Base-by-base conservation (phyloP, 192 early-diverging fungal species). In the Entophlyctis helioformis region DNA sequence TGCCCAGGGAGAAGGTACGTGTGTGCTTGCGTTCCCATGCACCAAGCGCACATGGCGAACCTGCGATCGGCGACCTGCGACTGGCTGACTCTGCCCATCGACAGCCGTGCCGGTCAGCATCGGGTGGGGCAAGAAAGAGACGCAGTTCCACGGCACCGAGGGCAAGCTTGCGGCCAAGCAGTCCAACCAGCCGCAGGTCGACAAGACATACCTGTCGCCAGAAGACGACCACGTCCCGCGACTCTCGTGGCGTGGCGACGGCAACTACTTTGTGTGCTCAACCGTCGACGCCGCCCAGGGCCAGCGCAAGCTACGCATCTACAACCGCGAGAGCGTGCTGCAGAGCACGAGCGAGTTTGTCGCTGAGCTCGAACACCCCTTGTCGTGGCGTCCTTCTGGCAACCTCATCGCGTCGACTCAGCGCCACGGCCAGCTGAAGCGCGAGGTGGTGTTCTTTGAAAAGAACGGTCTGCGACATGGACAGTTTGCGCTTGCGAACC, bases 41-140 rank as follows among this genome's bases (percentile, higher is more conserved):
- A n/a, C n/a, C n/a, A n/a, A n/a, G 8, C 8, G 15, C 33, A 8
- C 33, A 34, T 34, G 12, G 20, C 11, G 29, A 23, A 5, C 19
- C 18, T 16, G 42, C 5, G 32, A 25, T 10, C 13, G 24, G 13
- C 29, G 26, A n/a, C 12, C 36, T 33, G 22, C 2, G 29, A 23
- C 21, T n/a, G 0, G 37, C 24, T 50, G 7, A n/a, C n/a, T n/a
- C n/a, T n/a, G n/a, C n/a, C n/a, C n/a, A n/a, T n/a, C n/a, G n/a
- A 31, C 11, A 82, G 80, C 74, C 45, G 61, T 63, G 20, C 75
- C 67, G 11, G 82, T 91, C 10, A 76, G 69, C 19, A 72, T 98
- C n/a, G 95, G 95, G 32, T 98, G 95, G 95, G 95, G 95, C 50
- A 81, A 74, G 34, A 89, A 86, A 42, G 92, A 93, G 57, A 98